A percentile compares a stretch with the other conserved stretches of the same genome.
Conservation (phyloP, 1,284 basidiomycete species). For the Puccinia horiana region DNA sequence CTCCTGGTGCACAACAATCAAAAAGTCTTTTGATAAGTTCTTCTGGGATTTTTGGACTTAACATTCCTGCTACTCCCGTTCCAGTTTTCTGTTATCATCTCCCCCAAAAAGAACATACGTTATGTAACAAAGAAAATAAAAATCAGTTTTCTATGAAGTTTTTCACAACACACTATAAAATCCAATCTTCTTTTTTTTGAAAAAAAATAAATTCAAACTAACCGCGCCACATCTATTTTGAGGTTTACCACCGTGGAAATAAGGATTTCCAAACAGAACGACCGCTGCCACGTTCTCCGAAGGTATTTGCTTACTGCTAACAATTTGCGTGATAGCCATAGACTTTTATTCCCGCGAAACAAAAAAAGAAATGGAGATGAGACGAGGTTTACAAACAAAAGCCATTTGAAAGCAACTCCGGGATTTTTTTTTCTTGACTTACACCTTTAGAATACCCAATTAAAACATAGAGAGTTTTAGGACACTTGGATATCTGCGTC, state of each 20-base stretch:
- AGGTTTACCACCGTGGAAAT: not conserved
- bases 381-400: not conserved
- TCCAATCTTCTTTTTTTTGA: no score
- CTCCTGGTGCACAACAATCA: constrained; percentile 17
- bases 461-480: not conserved
- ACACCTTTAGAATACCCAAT: constrained; percentile 36
- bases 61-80: not conserved
- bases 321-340: constrained; percentile 18
- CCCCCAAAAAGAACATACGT: not conserved
- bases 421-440: not conserved
- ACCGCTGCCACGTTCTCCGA: not conserved
- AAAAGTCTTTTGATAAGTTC: not conserved
- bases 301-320: not conserved
- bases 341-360: no score
- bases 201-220: not conserved
- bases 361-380: no score
- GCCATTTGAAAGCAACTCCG: not conserved
- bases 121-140: not conserved
- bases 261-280: constrained; percentile 43
- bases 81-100: not conserved
- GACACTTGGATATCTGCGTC: not conserved
- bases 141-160: no score
- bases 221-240: constrained; percentile 38
- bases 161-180: no score
- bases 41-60: not conserved